Evolutionary conservation across 306 rosid genomes (phyloP), one percentile per base, ranked within the genome.

Genomic region (Sindora glabra): DNA sequence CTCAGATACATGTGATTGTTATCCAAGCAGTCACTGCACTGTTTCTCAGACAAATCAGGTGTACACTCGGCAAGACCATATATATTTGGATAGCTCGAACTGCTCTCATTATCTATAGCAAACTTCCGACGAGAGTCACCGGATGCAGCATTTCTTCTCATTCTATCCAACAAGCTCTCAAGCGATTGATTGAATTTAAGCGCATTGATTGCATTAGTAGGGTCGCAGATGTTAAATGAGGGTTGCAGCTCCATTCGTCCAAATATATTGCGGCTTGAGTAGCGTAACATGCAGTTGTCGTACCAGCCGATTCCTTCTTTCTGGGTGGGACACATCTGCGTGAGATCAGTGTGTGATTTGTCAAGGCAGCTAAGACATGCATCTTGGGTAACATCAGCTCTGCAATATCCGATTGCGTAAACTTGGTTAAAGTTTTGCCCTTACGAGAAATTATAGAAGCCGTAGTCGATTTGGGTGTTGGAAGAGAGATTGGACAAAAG

Each of bases 361-460:
- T 15, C 19, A 1, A 70, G 56, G 41, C 77, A 65, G 1, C 33
- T 23, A 0, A 17, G 69, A 18, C 69, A 68, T 0, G 4, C 30
- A 2, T 44, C 45, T 56, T 41, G 56, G 0, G 10, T 7, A 50
- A 72, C 7, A 39, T 77, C 78, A 34, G 71, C 82, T 58, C 69
- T 63, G 29, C 82, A 72, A 2, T 62, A 5, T 1, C 75, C 75
- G 4, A 63, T 37, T 3, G 64, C 51, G 18, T 49, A 19, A 0
- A 67, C 67, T 62, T 3, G 54, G 39, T 71, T 47, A 0, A 54
- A 4, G 11, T 16, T 2, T 21, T 49, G 1, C 3, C 81, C 77
- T 2, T 61, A 26, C 0, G 81, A 60, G 30, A 17, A 26, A 37
- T 57, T 67, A 60, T 67, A 67, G 68, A 67, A 77, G 5, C 82